Base-by-base conservation (phyloP, 106 monocot genomes). In the Ottelia alismoides region DNA sequence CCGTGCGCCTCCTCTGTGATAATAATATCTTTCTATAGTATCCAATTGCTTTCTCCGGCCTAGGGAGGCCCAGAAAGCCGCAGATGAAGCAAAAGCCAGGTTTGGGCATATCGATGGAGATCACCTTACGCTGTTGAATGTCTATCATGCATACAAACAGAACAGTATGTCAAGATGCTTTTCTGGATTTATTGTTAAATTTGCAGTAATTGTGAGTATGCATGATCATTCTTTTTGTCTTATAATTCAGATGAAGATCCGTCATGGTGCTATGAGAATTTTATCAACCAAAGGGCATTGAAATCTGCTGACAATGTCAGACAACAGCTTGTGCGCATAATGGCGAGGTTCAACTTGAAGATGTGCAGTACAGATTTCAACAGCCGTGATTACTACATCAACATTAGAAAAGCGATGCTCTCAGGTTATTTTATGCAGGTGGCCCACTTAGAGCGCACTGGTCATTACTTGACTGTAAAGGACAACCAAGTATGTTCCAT, bases 341-440 rank as follows among this genome's bases (percentile, higher is more conserved):
- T 71, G 76, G 23, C 30, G n/a, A 60, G 61, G 60, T 61, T 71
- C 51, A 61, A 76, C 28, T 53, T 71, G 28, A 60, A 70, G 43
- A 31, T 66, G 18, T 65, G 70, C 66, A 66, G 66, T 20, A 71
- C 61, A 18, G 71, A 71, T 22, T 61, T 70, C 25, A 62, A 44
- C 29, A 76, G 56, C 19, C 45, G 53, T 27, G 70, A 70, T 22
- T 64, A 65, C 50, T 70, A 70, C 30, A 31, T 49, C 54, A 70
- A 70, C 27, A 65, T 76, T 3, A 60, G 75, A 49, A 76, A 76
- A 55, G 45, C 59, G 1, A 32, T 70, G 49, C 60, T 76, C 11
- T 52, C 75, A 16, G 75, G 75, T 26, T 76, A 76, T 49, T 76
- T 76, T 11, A 76, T 76, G 75, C 70, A 76, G 47, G 70, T 59